Evolutionary conservation across 2,329 filamentous ascomycete species (phyloP), one percentile per base, ranked within the genome.

Genomic region (Ceratocystis cacaofunesta): DNA sequence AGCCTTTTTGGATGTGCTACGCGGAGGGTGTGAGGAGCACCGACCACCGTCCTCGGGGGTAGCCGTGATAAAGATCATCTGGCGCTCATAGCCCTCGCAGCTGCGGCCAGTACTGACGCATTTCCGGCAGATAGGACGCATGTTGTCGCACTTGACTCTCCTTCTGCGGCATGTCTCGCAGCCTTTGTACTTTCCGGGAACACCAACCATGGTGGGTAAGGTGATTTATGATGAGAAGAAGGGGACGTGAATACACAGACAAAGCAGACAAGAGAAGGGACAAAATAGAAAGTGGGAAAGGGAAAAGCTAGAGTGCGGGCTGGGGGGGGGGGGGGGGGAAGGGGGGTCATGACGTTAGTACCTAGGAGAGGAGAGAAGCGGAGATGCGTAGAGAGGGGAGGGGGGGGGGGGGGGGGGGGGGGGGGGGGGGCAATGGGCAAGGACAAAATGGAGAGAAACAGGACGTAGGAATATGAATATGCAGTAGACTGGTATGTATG

Each of bases 81-180:
- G 80, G 48, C 81, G 77, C 70, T 85, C 79, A 72, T 87, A 88
- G 48, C 85, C 85, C 60, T 79, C 79, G 70, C 85, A 87, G 66
- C 78, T 72, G 57, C 82, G 76, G 25, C 82, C 81, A 69, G 79
- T 81, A 69, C 80, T 77, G 65, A 78, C 75, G 71, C 85, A 87
- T 71, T 85, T 85, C 65, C 78, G 78, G 72, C 85, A 87, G 46
- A 76, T 75, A 1, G 85, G 85, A 3, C 80, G 79, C 66, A 81
- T 78, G 68, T 85, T 83, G 73, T 85, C 85, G 72, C 85, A 87
- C 81, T 83, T 84, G 68, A 85, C 83, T 72, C 84, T 78, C 63
- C 83, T 76, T 32, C 77, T 75, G 61, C 83, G 76, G 71, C 83
- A 85, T 30, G 83, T 85, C 72, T 84, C 82, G 73, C 83, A 85